A percentile compares a stretch with the other conserved stretches of the same genome.
Conservation (phyloP, 1,284 basidiomycete species). For the Marasmius oreades region DNA sequence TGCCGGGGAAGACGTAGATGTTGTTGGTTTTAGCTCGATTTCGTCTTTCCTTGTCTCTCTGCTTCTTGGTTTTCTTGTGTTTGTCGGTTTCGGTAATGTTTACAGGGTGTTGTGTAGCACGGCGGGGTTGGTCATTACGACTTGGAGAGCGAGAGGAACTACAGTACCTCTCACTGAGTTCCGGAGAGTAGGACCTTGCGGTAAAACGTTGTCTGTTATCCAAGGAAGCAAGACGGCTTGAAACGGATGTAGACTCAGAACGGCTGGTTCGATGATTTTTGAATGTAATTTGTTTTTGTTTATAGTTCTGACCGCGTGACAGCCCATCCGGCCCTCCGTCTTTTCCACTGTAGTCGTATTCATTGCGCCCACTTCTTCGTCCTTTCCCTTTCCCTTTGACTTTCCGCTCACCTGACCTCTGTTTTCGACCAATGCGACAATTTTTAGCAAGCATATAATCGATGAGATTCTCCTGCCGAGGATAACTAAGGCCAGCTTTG, state of each 20-base stretch:
- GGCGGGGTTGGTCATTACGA: background rate
- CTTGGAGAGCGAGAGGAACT: background rate
- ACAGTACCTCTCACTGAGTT: background rate
- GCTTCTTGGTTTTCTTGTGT: conserved; percentile 7
- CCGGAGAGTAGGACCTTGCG: background rate
- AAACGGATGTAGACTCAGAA: background rate
- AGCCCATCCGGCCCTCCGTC: too few species aligned
- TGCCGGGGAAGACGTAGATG: conserved; percentile 5
- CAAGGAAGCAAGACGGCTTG: background rate
- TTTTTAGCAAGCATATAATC: conserved; percentile 54
- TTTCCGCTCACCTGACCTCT: conserved; percentile 14
- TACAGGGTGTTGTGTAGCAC: background rate
- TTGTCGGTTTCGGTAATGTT: conserved; percentile 1
- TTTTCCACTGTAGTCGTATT: conserved; percentile 14
- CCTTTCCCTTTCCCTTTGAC: conserved; percentile 11
- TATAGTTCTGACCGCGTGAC: background rate
- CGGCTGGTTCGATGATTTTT: background rate
- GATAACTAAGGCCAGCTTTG: conserved; percentile 10
- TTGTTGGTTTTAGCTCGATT: conserved; percentile 5
- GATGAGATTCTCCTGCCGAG: conserved; percentile 41
- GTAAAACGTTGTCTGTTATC: background rate
- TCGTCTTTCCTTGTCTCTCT: background rate
- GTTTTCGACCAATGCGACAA: conserved; percentile 26
- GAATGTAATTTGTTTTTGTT: conserved; percentile 1
- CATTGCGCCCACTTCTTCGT: conserved; percentile 11